phyloP scores from a whole-genome alignment of 805 yeast species.

The Zygoascus ofunaensis region DNA sequence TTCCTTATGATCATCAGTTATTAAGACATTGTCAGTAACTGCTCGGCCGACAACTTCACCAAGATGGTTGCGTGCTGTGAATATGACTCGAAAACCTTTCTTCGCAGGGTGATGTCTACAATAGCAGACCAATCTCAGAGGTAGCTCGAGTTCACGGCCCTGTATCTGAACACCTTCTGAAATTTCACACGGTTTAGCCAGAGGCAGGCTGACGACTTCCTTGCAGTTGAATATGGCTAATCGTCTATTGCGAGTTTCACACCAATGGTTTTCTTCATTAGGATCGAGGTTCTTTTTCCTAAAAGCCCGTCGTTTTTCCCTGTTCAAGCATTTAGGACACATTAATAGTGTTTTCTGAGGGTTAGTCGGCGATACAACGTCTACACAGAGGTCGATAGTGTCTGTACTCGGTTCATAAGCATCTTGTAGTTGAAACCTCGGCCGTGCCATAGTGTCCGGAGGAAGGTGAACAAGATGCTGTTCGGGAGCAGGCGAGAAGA shows the following conservation, averaged over 20 bases:
- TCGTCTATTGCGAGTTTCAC: constrained; percentile 60
- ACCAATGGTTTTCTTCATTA: constrained; percentile 70
- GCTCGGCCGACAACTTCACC: constrained; percentile 67
- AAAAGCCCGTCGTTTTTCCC: constrained; percentile 90
- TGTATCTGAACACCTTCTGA: constrained; percentile 14
- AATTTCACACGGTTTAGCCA: constrained; percentile 11
- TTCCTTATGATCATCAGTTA: constrained; percentile 85
- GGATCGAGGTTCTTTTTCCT: constrained; percentile 74
- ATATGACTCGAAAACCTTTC: constrained; percentile 26
- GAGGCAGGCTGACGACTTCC: constrained; percentile 59
- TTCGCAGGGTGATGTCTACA: constrained; percentile 90
- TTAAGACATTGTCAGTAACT: constrained; percentile 66
- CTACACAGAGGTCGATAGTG: constrained; percentile 52
- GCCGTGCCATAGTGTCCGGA: constrained; percentile 76
- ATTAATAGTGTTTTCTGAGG: constrained; percentile 50
- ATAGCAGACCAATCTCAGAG: constrained; percentile 82
- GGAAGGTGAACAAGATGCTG: constrained; percentile 73
- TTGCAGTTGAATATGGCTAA: constrained; percentile 87
- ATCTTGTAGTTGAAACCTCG: constrained; percentile 58
- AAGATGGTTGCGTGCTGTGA: constrained; percentile 49
- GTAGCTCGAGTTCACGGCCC: constrained; percentile 37
- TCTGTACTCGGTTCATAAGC: constrained; percentile 21
- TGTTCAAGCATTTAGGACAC: constrained; percentile 79
- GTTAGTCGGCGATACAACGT: constrained; percentile 50
- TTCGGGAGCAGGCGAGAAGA: constrained; percentile 66